Base-by-base conservation (phyloP, 805 yeast genomes). In the Lachancea cidri region DNA sequence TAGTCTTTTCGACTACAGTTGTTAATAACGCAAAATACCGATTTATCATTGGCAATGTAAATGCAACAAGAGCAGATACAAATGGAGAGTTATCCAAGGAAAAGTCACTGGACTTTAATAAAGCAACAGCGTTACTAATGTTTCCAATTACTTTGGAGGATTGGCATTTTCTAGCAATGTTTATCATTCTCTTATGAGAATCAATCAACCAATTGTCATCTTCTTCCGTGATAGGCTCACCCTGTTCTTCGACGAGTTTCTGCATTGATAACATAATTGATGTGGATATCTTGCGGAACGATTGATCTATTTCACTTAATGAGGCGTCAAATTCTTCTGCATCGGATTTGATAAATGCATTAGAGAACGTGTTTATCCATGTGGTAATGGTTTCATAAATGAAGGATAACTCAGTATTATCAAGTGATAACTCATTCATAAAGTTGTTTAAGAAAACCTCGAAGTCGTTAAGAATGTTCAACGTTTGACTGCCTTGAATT, bases 211-310 rank as follows among this genome's bases (percentile, higher is more conserved):
- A 89, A n/a, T 70, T 67, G 44, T 84, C 89, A 18, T 73, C 79
- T 2, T 72, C 81, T 16, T 66, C 74, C 1, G 60, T 47, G 2
- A 76, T 50, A 1, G 50, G 38, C 2, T 48, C 59, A 3, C 53
- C 48, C 37, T 69, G 69, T 8, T 55, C 48, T 25, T 67, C 76
- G 36, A 66, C 64, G 6, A 74, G 61, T 45, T 76, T 74, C 61
- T 89, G 97, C 49, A 84, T 73, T 0, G 82, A 72, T 22, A 89
- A 68, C 40, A 88, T 62, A 15, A 86, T 71, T 2, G 82, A 71
- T 14, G 75, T 75, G 3, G 80, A 69, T 3, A 84, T 53, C 16
- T 71, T 66, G 41, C 81, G 68, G 44, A 81, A 67, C 2, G 65
- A 50, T 2, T 41, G 36, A 47, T 83, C 87, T 33, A 77, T 46